These are phyloP conservation scores for Pichia heedii DNA, from an alignment of 805 yeast species.

Conservation along the genomic window DNA sequence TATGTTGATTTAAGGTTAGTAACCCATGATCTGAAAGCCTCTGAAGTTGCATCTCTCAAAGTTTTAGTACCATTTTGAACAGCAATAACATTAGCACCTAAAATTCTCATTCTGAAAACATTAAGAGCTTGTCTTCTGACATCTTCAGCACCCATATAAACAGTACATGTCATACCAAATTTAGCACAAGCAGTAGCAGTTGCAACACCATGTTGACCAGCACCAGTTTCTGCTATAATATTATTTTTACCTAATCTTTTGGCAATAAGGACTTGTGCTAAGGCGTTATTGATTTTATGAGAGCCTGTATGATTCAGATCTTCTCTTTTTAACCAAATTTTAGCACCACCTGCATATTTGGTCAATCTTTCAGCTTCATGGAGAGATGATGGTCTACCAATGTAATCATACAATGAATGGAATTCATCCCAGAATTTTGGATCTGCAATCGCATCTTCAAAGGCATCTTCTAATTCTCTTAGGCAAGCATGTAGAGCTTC, in stretches of 20 bases:
- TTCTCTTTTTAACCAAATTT: slow-evolving; percentile 97
- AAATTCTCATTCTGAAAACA: slow-evolving; percentile 92
- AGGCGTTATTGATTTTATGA: slow-evolving; percentile 77
- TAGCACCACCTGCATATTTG: slow-evolving; percentile 88
- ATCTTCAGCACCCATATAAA: slow-evolving; percentile 99
- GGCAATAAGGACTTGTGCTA: slow-evolving; percentile 75
- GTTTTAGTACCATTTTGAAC: slow-evolving; percentile 94
- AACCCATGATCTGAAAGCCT: slow-evolving; percentile 95
- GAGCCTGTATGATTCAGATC: slow-evolving; percentile 88
- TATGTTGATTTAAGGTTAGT: slow-evolving; percentile 79
- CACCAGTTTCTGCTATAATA: slow-evolving; percentile 85
- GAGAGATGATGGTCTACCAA: slow-evolving; percentile 92
- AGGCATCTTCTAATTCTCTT: slow-evolving; percentile 79
- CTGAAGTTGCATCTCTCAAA: slow-evolving; percentile 94
- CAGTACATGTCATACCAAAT: slow-evolving; percentile 88
- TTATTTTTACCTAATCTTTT: slow-evolving; percentile 68
- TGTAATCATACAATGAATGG: slow-evolving; percentile 73
- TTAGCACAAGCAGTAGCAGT: slow-evolving; percentile 90
- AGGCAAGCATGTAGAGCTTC: slow-evolving; percentile 91
- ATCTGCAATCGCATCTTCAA: slow-evolving; percentile 82
- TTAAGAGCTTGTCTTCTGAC: slow-evolving; percentile 97
- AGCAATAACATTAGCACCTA: slow-evolving; percentile 93
- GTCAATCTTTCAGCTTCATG: slow-evolving; percentile 87
- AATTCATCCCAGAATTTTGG: slow-evolving; percentile 92
- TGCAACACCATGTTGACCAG: slow-evolving; percentile 92